Percentiles rank a stretch among this genome's conserved stretches.
Evolutionary conservation across 2,329 filamentous ascomycete species (phyloP).

Genomic region (Penicillium digitatum): DNA sequence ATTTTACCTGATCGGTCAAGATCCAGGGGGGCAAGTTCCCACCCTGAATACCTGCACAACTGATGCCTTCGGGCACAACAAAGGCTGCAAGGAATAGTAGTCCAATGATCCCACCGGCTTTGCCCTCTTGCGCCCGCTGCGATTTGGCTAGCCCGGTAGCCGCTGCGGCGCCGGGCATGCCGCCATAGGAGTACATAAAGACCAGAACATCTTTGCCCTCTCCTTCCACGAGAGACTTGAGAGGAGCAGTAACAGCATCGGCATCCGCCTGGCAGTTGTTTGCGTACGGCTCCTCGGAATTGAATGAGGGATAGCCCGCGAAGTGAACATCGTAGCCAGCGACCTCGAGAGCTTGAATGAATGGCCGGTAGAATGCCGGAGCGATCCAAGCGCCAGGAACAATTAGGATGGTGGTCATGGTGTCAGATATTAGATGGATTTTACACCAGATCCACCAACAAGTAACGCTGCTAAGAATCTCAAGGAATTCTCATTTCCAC

Average conservation of each 20-base stretch:
- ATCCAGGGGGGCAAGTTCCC: conserved; percentile 25
- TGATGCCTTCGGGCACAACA: conserved; percentile 34
- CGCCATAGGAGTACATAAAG: background rate
- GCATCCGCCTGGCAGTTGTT: conserved; percentile 34
- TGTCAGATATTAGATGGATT: background rate
- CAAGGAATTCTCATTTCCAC: background rate
- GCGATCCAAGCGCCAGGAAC: conserved; percentile 44
- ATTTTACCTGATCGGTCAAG: conserved; percentile 21
- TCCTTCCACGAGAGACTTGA: background rate
- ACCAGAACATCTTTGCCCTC: background rate
- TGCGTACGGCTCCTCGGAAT: conserved; percentile 25
- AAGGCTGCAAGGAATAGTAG: conserved; percentile 36
- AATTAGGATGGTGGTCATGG: conserved; percentile 33
- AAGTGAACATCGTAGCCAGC: conserved; percentile 32
- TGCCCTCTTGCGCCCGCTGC: conserved; percentile 8
- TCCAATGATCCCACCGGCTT: conserved; percentile 13
- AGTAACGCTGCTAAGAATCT: background rate
- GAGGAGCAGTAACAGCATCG: conserved; percentile 21
- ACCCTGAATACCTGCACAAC: conserved; percentile 22
- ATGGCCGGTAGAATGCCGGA: conserved; percentile 30
- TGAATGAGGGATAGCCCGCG: conserved; percentile 26
- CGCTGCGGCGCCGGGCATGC: background rate
- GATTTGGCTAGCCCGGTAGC: background rate
- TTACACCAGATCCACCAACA: background rate
- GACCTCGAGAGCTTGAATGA: conserved; percentile 28